phyloP scores from a whole-genome alignment of 2,329 filamentous ascomycete genomes.

The Pseudogymnoascus sp. region DNA sequence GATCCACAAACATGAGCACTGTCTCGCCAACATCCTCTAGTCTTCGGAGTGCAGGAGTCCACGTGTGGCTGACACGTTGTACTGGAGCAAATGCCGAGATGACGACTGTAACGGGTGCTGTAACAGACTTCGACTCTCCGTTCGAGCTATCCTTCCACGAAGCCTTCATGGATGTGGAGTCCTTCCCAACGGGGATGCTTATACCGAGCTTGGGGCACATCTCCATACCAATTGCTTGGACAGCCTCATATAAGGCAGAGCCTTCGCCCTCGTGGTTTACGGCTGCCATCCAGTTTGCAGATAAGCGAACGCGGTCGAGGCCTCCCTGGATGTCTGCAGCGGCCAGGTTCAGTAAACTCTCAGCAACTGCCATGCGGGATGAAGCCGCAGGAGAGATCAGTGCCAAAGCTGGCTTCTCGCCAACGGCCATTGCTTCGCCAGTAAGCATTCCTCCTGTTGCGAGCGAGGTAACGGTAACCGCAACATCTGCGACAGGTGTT shows the following conservation, averaged over 20 bases:
- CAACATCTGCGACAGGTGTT: constrained; percentile 85
- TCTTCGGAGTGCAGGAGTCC: constrained; percentile 83
- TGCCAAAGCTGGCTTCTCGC: constrained; percentile 81
- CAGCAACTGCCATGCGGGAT: constrained; percentile 91
- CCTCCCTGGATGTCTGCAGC: constrained; percentile 69
- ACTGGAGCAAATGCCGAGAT: constrained; percentile 88
- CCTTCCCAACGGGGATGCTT: constrained; percentile 93
- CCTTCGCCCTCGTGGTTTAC: constrained; percentile 88
- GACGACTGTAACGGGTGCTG: constrained; percentile 81
- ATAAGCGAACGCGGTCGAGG: constrained; percentile 74
- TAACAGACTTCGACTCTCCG: constrained; percentile 72
- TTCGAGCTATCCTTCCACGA: constrained; percentile 72
- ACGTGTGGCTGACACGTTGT: constrained; percentile 74
- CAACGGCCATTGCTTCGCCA: constrained; percentile 97
- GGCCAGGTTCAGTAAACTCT: constrained; percentile 87
- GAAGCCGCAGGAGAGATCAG: constrained; percentile 86
- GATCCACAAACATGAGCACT: constrained; percentile 81
- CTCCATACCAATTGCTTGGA: constrained; percentile 86
- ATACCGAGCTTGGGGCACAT: constrained; percentile 85
- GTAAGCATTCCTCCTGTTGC: constrained; percentile 58
- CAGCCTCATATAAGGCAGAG: constrained; percentile 85
- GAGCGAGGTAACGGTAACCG: constrained; percentile 80
- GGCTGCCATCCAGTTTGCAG: constrained; percentile 99
- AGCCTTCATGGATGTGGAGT: constrained; percentile 98
- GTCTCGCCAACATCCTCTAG: constrained; percentile 84